Evolutionary conservation across 2,329 filamentous ascomycete species (phyloP), one percentile per base, ranked within the genome.

Genomic region (Ceratocystis huliohia): DNA sequence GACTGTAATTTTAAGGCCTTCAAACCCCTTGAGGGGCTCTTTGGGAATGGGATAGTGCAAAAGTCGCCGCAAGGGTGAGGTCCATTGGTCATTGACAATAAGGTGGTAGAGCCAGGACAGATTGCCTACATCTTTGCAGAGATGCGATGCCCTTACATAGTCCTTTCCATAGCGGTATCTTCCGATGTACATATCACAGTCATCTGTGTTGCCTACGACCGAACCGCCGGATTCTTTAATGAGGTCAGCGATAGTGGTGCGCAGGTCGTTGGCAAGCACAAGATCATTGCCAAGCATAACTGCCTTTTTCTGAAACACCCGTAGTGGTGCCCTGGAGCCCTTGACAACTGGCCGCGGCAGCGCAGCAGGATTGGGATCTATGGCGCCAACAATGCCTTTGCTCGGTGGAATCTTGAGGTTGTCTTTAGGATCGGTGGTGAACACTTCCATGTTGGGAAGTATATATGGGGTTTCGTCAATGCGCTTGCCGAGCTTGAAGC

Each of bases 51-150:
- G 94, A 70, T 99, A 99, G 73, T 99, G 94, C 28, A 99, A 79
- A 37, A 97, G 80, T 63, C 91, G 86, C 56, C 85, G 84, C 67
- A 91, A 79, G 0, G 94, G 93, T 13, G 88, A 92, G 1, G 89
- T 93, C 89, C 92, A 99, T 69, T 85, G 81, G 73, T 96, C 92
- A 71, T 88, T 85, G 2, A 90, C 90, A 73, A 97, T 95, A 65
- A 99, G 80, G 74, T 93, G 87, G 74, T 94, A 97, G 13, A 99
- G 80, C 94, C 94, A 99, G 0, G 91, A 86, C 25, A 99, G 78
- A 73, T 95, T 99, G 17, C 92, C 94, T 13, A 99, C 89, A 53
- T 92, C 86, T 71, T 93, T 96, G 66, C 85, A 84, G 13, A 81
- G 79, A 71, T 88, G 86, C 0, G 91, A 88, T 3, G 94, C 93